Base-by-base conservation (phyloP, 177 flowering plant genomes). In the Vitis hybrid region DNA sequence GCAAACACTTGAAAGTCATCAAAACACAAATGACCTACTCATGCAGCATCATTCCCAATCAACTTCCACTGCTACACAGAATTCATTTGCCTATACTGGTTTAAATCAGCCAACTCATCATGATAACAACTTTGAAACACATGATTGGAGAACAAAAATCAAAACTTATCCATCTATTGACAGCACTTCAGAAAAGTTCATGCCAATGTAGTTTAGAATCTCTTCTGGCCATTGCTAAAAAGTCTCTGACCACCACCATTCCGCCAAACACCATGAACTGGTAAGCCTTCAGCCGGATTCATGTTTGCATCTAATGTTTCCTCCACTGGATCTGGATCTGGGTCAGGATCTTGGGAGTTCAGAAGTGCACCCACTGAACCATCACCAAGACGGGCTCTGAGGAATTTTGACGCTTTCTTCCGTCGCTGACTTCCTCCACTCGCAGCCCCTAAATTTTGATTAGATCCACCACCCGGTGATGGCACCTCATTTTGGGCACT, bases 351-450 rank as follows among this genome's bases (percentile, higher is more conserved):
- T 59, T 57, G 71, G 5, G 61, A 34, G 77, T 87, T 86, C 18
- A 85, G 50, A 55, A 80, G 53, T 52, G 91, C 81, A 50, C 85
- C 85, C 12, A 73, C 78, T 15, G 94, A 91, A 11, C 82, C 87
- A 77, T 92, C 93, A 63, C 99, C 97, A 0, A 93, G 80, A 39
- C 96, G 88, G 2, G 74, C 81, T 72, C 94, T 83, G 18, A 76
- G 93, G 67, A 88, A 91, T 71, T 91, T 94, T 9, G 96, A 81
- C 2, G 87, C 85, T 74, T 91, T 95, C 84, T 86, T 86, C 68
- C 75, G 74, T 66, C 79, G 89, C 74, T 92, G 88, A 48, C 81
- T 73, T 60, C 81, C 85, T 34, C 84, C 82, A 66, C 79, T 82
- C 1, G 62, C 78, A 65, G 76, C 74, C 67, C 68, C 82, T 12